Percentiles rank a stretch among this genome's conserved stretches.
Conservation (phyloP, 108 stramenopile genomes). For the Epithemia pelagica region DNA sequence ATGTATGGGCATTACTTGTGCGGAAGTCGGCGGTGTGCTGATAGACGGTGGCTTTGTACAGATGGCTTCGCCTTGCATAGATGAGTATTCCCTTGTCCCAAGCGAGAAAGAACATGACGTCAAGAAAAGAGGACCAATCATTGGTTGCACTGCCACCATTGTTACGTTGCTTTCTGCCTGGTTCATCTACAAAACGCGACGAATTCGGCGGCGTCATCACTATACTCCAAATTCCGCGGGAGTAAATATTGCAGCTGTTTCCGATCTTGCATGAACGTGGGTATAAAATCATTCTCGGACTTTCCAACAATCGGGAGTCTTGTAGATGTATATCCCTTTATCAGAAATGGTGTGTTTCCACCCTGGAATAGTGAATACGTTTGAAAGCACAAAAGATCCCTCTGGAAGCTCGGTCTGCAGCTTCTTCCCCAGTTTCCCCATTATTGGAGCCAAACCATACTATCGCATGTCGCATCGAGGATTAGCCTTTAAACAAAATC, state of each 20-base stretch:
- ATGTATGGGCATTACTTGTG: conserved; percentile 43
- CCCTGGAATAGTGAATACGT: conserved; percentile 53
- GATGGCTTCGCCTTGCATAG: conserved; percentile 13
- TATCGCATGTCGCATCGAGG: neutral
- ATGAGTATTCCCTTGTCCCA: conserved; percentile 2
- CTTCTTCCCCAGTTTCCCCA: conserved; percentile 45
- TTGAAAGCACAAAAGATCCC: conserved; percentile 46
- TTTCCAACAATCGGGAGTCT: conserved; percentile 7
- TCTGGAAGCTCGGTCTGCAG: conserved; percentile 40
- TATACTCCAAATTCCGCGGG: neutral
- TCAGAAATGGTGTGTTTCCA: conserved; percentile 29
- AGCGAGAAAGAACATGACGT: neutral
- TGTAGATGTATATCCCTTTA: conserved; percentile 16
- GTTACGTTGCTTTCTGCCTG: neutral
- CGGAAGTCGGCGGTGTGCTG: conserved; percentile 51
- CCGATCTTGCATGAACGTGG: neutral
- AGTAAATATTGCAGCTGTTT: neutral
- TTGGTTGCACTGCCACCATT: too few relatives aligned
- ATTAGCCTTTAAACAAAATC: neutral
- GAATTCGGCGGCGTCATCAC: neutral
- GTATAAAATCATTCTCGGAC: neutral
- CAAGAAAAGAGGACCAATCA: too few relatives aligned
- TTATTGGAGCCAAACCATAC: conserved; percentile 58
- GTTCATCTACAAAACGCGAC: neutral
- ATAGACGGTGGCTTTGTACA: neutral